These are phyloP conservation scores for Leccinum subfulvum DNA, from an alignment of 1,284 basidiomycete genomes.

Conservation along the genomic window DNA sequence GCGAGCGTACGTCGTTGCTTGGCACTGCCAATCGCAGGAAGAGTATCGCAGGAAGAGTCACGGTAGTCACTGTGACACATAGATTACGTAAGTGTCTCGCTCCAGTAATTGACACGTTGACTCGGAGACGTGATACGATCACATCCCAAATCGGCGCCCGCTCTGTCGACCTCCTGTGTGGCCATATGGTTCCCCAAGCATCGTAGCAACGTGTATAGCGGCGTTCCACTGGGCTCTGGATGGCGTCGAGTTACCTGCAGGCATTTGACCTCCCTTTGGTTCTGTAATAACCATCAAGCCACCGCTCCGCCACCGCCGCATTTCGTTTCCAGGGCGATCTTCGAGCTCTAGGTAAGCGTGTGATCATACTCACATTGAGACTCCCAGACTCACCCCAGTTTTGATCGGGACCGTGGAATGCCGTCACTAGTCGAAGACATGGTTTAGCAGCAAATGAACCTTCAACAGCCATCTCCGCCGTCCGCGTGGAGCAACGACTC, in stretches of 20 bases:
- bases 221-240: conserved; percentile 20
- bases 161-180: conserved; percentile 11
- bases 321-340: conserved; percentile 4
- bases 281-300: conserved; percentile 25
- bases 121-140: too few relatives aligned
- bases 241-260: conserved; percentile 17
- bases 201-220: conserved; percentile 8
- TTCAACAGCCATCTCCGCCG: too few relatives aligned
- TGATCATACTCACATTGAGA: conserved; percentile 6
- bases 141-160: too few relatives aligned
- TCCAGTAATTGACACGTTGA: too few relatives aligned
- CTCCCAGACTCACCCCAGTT: conserved; percentile 10
- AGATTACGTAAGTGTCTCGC: too few relatives aligned
- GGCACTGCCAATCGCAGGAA: too few relatives aligned
- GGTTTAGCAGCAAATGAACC: conserved; percentile 1
- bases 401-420: conserved; percentile 16
- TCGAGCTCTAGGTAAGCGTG: conserved; percentile 4
- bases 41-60: too few relatives aligned
- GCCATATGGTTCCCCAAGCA: conserved; percentile 13
- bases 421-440: conserved; percentile 14
- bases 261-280: conserved; percentile 1
- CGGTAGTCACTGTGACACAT: too few relatives aligned
- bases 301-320: conserved; percentile 18
- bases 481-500: too few relatives aligned
- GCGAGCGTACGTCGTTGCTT: too few relatives aligned